Conservation (phyloP, 768 basidiomycete species). For the Coprinopsis sp. region DNA sequence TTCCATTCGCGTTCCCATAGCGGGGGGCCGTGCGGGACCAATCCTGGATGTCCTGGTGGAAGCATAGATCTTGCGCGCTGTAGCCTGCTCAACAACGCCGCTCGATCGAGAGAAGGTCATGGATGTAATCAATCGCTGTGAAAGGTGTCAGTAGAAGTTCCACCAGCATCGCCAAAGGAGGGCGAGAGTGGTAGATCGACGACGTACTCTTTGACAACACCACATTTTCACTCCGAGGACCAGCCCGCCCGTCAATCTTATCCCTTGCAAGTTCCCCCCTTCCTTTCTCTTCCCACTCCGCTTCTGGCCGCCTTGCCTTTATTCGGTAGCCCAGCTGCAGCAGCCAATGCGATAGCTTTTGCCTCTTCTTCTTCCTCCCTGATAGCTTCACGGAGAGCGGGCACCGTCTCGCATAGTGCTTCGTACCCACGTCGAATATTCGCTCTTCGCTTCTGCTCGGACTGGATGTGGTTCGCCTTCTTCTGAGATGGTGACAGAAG, state of each 20-base stretch:
- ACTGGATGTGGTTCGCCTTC: conserved; percentile 90
- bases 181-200: conserved; percentile 7
- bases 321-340: conserved; percentile 17
- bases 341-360: conserved; percentile 16
- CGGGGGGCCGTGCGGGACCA: conserved; percentile 35
- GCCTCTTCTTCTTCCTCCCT: conserved; percentile 63
- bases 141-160: conserved; percentile 4
- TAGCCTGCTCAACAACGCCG: conserved; percentile 52
- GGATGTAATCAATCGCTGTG: conserved; percentile 83
- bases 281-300: conserved; percentile 45
- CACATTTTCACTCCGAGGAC: conserved; percentile 87
- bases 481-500: conserved; percentile 82
- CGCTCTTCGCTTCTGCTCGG: conserved; percentile 89
- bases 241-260: conserved; percentile 77
- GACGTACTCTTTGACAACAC: conserved; percentile 82
- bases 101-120: conserved; percentile 59
- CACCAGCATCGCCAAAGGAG: conserved; percentile 2
- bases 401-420: conserved; percentile 78
- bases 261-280: conserved; percentile 47
- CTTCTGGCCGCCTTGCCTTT: conserved; percentile 18
- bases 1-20: conserved; percentile 86
- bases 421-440: conserved; percentile 90
- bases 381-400: conserved; percentile 77
- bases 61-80: conserved; percentile 54
- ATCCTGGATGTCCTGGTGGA: conserved; percentile 57